A percentile compares a stretch with the other conserved stretches of the same genome.
Evolutionary conservation across 2,329 filamentous ascomycete genomes (phyloP).

Genomic region (Alternaria viburni): DNA sequence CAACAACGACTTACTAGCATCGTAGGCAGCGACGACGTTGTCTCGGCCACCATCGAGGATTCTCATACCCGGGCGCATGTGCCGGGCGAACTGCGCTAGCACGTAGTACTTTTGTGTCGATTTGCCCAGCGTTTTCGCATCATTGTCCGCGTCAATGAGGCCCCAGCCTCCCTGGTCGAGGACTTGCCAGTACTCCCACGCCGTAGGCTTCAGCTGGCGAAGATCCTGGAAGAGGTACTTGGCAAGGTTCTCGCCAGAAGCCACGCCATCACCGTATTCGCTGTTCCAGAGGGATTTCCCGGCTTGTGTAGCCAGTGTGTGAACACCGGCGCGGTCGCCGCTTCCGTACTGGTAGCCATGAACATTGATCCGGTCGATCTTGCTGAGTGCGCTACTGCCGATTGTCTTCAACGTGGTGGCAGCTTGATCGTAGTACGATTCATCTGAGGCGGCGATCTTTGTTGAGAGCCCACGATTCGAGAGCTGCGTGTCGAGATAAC

Average conservation of each 20-base stretch:
- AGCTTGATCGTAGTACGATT: conserved; percentile 16
- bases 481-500: conserved; percentile 4
- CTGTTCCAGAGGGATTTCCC: conserved; percentile 9
- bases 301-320: neutral
- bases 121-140: conserved; percentile 6
- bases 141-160: conserved; percentile 8
- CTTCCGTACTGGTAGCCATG: conserved; percentile 10
- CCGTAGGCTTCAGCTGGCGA: conserved; percentile 7
- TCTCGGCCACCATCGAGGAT: conserved; percentile 10
- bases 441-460: conserved; percentile 8
- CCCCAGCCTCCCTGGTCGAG: conserved; percentile 11
- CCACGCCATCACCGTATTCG: conserved; percentile 10
- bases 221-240: conserved; percentile 6
- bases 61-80: conserved; percentile 9
- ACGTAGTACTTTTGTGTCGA: conserved; percentile 12
- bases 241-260: conserved; percentile 2
- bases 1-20: conserved; percentile 3
- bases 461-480: conserved; percentile 3
- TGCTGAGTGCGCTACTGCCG: conserved; percentile 9
- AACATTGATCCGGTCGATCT: conserved; percentile 7
- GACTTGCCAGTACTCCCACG: conserved; percentile 13
- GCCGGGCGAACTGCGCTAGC: conserved; percentile 9
- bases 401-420: conserved; percentile 2
- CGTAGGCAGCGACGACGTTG: conserved; percentile 11
- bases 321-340: conserved; percentile 7